These are phyloP conservation scores for Hirsutella rhossiliensis DNA, from an alignment of 2,329 filamentous ascomycete genomes.

Conservation along the genomic window DNA sequence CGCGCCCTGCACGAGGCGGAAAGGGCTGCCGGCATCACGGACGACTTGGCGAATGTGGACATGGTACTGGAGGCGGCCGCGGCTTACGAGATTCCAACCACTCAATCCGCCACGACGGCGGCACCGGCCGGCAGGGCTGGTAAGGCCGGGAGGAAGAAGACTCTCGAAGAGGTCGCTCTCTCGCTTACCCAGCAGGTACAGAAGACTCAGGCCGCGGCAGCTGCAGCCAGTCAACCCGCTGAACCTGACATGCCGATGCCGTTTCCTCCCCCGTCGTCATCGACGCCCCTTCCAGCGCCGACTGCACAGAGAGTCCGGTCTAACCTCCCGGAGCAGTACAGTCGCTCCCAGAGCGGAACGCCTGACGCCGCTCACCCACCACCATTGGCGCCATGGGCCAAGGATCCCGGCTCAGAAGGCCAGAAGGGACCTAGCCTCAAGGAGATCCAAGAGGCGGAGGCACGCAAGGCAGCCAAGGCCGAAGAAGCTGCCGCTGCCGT, in stretches of 20 bases:
- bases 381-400: slow-evolving; percentile 89
- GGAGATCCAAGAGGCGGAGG: slow-evolving; percentile 94
- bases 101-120: slow-evolving; percentile 3
- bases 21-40: slow-evolving; percentile 16
- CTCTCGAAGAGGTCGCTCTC: slow-evolving; percentile 27
- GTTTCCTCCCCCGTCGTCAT: slow-evolving; percentile 58
- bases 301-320: slow-evolving; percentile 76
- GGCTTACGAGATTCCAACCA: slow-evolving; percentile 1
- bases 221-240: slow-evolving; percentile 33
- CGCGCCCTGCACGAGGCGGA: slow-evolving; percentile 59
- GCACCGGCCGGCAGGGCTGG: background rate
- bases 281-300: slow-evolving; percentile 76
- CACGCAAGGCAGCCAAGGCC: slow-evolving; percentile 78
- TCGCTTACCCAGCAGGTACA: slow-evolving; percentile 78
- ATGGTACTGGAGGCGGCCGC: background rate
- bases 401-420: slow-evolving; percentile 57
- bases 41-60: background rate
- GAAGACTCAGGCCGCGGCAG: slow-evolving; percentile 49
- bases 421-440: slow-evolving; percentile 84
- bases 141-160: slow-evolving; percentile 15
- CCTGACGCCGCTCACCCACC: slow-evolving; percentile 50
- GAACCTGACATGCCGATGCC: slow-evolving; percentile 61
- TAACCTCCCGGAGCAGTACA: slow-evolving; percentile 66
- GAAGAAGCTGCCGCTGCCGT: slow-evolving; percentile 71
- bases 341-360: slow-evolving; percentile 65